Base-by-base conservation (phyloP, 306 rosid genomes). In the Abrus pulchellus region DNA sequence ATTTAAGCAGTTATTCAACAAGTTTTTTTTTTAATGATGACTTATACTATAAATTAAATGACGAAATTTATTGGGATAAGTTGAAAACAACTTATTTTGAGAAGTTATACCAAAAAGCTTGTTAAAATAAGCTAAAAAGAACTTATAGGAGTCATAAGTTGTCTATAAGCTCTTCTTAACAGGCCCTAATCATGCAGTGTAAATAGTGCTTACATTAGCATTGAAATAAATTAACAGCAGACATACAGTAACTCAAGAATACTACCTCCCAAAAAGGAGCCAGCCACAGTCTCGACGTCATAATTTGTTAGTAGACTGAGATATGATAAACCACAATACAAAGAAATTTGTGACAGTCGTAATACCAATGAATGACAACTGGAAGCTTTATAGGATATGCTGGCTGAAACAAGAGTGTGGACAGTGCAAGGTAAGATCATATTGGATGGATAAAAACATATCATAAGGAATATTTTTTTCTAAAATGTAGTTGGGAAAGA, bases 391-490 rank as follows among this genome's bases (percentile, higher is more conserved):
- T 83, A 77, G 69, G 75, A 80, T 83, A 84, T 30, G 72, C 89
- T 85, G 80, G 88, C 83, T 57, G 98, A 91, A 83, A 85, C 83
- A 82, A 93, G 93, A 77, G 93, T 94, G 97, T 95, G 96, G 62
- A 83, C 50, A 45, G 81, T 40, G 55, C 74, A 79, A 53, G 66
- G 57, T 57, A 67, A 77, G 36, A 73, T 57, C 74, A 67, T 13
- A 56, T 38, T 20, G 20, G 12, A 55, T 20, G 81, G 63, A 68
- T 55, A 54, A 67, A 74, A 32, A 28, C 20, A 55, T 7, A 55
- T 2, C 27, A 48, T 34, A 41, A 40, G 76, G 13, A 72, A 81
- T 33, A 71, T 41, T 67, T 74, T 30, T 57, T 34, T 12, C 49
- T 29, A 34, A 34, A 59, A 48, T 14, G 28, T 40, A 10, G 29